Evolutionary conservation across 805 yeast species (phyloP).

Genomic region (Schizosaccharomyces japonicus): DNA sequence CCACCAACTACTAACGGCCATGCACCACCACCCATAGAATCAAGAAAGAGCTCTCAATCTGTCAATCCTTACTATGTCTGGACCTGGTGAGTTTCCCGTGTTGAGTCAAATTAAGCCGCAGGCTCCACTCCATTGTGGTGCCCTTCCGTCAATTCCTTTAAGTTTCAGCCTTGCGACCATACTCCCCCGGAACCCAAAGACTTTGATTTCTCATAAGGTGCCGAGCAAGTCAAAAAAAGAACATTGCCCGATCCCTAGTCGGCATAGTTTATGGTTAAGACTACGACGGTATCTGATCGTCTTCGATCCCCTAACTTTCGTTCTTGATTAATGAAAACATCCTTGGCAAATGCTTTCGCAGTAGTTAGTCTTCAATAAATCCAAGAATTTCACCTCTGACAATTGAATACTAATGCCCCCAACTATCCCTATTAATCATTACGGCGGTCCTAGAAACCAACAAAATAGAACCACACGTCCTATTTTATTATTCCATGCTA

Average conservation of each 20-base stretch:
- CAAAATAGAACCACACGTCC: constrained; percentile 26
- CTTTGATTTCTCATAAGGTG: constrained; percentile 24
- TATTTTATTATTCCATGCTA: constrained; percentile 25
- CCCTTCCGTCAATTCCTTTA: too few relatives aligned
- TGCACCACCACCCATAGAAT: constrained; percentile 23
- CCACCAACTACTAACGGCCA: constrained; percentile 25
- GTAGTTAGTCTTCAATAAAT: constrained; percentile 25
- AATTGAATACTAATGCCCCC: constrained; percentile 25
- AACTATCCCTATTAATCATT: constrained; percentile 26
- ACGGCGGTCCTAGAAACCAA: constrained; percentile 25
- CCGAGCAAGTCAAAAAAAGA: constrained; percentile 20
- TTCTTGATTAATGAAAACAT: constrained; percentile 26
- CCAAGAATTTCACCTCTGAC: constrained; percentile 23
- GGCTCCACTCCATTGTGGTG: too few relatives aligned
- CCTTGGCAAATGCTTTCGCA: constrained; percentile 27
- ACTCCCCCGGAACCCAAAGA: constrained; percentile 25
- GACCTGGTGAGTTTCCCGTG: constrained; percentile 22
- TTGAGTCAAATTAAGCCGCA: constrained; percentile 18
- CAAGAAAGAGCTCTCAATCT: constrained; percentile 19
- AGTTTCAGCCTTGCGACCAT: too few relatives aligned
- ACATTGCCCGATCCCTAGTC: constrained; percentile 24
- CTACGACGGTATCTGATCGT: constrained; percentile 25
- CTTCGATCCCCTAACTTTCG: constrained; percentile 27
- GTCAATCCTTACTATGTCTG: constrained; percentile 15
- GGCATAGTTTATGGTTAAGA: constrained; percentile 23